Percentiles rank a stretch among this genome's conserved stretches.
Conservation (phyloP, 2,329 filamentous ascomycete genomes). For the Colletotrichum liriopes region DNA sequence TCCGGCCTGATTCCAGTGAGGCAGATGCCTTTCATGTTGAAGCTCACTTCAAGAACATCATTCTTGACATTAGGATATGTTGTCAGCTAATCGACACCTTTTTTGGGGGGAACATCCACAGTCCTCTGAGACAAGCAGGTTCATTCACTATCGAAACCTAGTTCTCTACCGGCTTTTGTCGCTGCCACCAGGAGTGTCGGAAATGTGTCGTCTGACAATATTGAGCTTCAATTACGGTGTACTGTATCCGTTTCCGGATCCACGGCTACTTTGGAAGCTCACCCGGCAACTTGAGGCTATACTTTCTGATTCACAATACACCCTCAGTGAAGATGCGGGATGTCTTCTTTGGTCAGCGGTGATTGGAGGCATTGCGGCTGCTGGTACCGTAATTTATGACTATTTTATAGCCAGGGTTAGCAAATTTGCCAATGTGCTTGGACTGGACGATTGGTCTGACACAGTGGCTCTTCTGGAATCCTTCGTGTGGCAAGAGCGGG, state of each 20-base stretch:
- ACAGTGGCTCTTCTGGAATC: neutral
- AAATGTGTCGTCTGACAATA: neutral
- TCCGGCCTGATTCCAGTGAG: neutral
- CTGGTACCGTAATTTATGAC: neutral
- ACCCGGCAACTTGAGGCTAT: neutral
- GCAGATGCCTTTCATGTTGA: neutral
- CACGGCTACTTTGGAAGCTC: neutral
- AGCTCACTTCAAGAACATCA: neutral
- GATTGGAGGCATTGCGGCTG: constrained; percentile 2
- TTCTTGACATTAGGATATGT: neutral
- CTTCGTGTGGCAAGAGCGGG: constrained; percentile 3
- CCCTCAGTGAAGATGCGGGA: neutral
- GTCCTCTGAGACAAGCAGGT: neutral
- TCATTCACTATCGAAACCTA: neutral
- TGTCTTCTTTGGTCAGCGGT: neutral
- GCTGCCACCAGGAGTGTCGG: neutral
- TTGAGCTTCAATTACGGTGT: neutral
- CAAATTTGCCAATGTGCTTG: neutral
- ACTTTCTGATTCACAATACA: neutral
- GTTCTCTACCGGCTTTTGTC: neutral
- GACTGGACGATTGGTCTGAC: neutral
- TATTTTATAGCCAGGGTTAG: neutral
- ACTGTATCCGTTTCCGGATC: neutral
- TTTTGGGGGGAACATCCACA: neutral
- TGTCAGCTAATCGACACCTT: neutral